Base-by-base conservation (phyloP, 192 early-diverging fungal species). In the Coemansia sp. region DNA sequence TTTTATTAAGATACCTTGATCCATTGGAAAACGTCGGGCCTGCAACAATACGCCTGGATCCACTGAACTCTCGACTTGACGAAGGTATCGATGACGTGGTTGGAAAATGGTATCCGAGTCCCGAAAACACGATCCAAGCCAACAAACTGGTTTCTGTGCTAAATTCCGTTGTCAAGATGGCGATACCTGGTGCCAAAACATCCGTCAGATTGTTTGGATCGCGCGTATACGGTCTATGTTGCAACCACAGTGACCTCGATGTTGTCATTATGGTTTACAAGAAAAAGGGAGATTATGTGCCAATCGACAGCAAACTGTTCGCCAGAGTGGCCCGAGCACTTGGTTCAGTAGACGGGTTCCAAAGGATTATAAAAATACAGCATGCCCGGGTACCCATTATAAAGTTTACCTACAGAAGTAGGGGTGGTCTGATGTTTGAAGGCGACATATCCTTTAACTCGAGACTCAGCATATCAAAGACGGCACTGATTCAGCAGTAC, bases 321-420 rank as follows among this genome's bases (percentile, higher is more conserved):
- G 7, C n/a, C 3, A 19, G 15, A 13, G n/a, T 57, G 18, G 45
- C 37, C 13, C 5, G 11, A 0, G 26, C 19, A 17, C 22, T 67
- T 41, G 33, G 35, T 5, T 9, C 13, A 9, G 11, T 15, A 3
- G 0, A 11, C 1, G 55, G 51, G 18, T 70, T 62, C 39, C 3
- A 8, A 4, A 29, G 13, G 9, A 44, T 60, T 1, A 11, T 67
- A 4, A 44, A 53, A 29, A 24, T 74, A 3, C 11, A 20, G 14
- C 46, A 51, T 17, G 60, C 71, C 9, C 50, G 48, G 8, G 64
- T 67, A 23, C 71, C 71, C 4, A 74, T 74, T 4, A 47, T 67
- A 41, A 74, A 67, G 49, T 74, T 74, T 26, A 24, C 19, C 2
- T 67, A 55, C 39, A 10, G 22, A 18, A 30, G 25, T 14, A 18